Base-by-base conservation (phyloP, 73 alveolate species). In the Stentor roeselii region DNA sequence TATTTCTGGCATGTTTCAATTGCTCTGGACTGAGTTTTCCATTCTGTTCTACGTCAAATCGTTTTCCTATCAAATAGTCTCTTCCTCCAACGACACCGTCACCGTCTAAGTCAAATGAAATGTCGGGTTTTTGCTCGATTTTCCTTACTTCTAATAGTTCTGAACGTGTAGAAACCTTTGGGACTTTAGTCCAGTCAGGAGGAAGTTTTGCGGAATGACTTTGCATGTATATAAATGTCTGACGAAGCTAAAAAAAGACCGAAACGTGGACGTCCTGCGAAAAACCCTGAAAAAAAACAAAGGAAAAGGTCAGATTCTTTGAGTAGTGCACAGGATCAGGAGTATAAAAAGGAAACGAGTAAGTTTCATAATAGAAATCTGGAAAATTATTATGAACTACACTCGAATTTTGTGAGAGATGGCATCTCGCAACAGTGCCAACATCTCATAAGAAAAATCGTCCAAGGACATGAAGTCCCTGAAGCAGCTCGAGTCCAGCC, bases 31-130 rank as follows among this genome's bases (percentile, higher is more conserved):
- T 91, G 75, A 91, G 88, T 78, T 88, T 91, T 39, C 94, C 94
- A 84, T 91, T 93, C 59, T 75, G 40, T 80, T 91, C 94, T 3
- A 74, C 80, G 76, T 91, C 96, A 82, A 84, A 88, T 78, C 90
- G 82, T 58, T 88, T 88, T 0, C 92, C 93, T 37, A 91, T 87
- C 3, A 88, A 90, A 80, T 39, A 91, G 82, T 91, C 96, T 60
- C 89, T 83, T 42, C 88, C 94, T 2, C 92, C 93, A 30, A 91
- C 92, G 42, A 78, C 78, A 11, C 96, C 96, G 76, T 91, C 96
- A 39, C 91, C 82, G 61, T 87, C 90, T 59, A 91, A 86, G 74
- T 91, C 96, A 60, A 80, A 91, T 40, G 94, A 82, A 40, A 89
- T 83, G 76, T 88, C 94, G 59, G 96, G 96, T n/a, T n/a, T n/a